These are phyloP conservation scores for Inosperma sp. DNA, from an alignment of 768 basidiomycete genomes.

Conservation along the genomic window DNA sequence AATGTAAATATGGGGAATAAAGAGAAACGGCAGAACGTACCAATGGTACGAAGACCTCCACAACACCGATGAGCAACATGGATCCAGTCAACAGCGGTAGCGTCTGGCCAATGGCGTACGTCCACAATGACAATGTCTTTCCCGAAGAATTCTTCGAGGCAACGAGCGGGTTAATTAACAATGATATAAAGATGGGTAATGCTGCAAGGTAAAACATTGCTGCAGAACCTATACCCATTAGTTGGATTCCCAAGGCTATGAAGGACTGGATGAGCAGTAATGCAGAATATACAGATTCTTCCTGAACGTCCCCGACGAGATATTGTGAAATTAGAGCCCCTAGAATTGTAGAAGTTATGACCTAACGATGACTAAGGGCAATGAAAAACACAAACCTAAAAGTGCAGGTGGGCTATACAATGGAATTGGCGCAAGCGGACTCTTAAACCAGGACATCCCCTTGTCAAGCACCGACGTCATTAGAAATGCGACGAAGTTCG, in stretches of 20 bases:
- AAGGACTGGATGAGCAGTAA: conserved; percentile 56
- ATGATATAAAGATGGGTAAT: conserved; percentile 49
- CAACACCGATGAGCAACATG: conserved; percentile 52
- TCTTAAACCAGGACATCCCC: conserved; percentile 83
- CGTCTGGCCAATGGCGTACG: conserved; percentile 58
- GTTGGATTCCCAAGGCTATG: conserved; percentile 56
- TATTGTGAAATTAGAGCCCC: conserved; percentile 63
- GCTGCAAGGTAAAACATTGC: conserved; percentile 66
- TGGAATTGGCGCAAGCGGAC: conserved; percentile 56
- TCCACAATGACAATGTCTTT: conserved; percentile 45
- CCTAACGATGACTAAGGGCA: not conserved
- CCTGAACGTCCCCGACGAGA: conserved; percentile 47
- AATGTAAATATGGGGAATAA: conserved; percentile 3
- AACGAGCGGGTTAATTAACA: conserved; percentile 48
- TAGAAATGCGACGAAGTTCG: conserved; percentile 68
- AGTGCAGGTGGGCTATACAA: conserved; percentile 75
- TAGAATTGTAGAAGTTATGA: conserved; percentile 21
- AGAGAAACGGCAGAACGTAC: conserved; percentile 35
- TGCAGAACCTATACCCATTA: conserved; percentile 68
- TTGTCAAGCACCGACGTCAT: conserved; percentile 60
- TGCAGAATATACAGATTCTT: conserved; percentile 58
- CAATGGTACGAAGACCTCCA: conserved; percentile 89
- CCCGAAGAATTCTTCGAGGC: conserved; percentile 14
- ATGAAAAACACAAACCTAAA: conserved; percentile 46
- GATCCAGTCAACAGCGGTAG: conserved; percentile 54